Base-by-base conservation (phyloP, 78 protist genomes). In the Trichosphaerium sp. region DNA sequence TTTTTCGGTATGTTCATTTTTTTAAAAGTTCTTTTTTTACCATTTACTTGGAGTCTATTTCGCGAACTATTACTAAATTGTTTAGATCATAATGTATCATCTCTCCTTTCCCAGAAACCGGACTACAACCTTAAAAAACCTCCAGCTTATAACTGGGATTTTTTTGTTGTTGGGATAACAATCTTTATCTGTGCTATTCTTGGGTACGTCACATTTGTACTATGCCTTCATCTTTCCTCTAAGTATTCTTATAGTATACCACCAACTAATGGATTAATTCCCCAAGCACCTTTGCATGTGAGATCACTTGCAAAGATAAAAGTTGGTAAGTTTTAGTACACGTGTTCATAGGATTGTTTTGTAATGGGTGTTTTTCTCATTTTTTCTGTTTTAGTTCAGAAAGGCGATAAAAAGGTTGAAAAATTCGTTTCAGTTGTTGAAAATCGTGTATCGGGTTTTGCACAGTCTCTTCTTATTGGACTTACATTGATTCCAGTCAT, bases 41-140 rank as follows among this genome's bases (percentile, higher is more conserved):
- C n/a, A n/a, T n/a, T n/a, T n/a, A n/a, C n/a, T n/a, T n/a, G n/a
- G n/a, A n/a, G n/a, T n/a, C n/a, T n/a, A n/a, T n/a, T n/a, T n/a
- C n/a, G n/a, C n/a, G n/a, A n/a, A n/a, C n/a, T n/a, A n/a, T n/a
- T n/a, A n/a, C n/a, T n/a, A n/a, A n/a, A n/a, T n/a, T n/a, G n/a
- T n/a, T n/a, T n/a, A n/a, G 69, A 64, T 57, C 69, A 64, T 40
- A 64, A 64, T 42, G 31, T 64, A 26, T n/a, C 60, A 25, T 41
- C 54, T 29, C 1, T 32, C 28, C 69, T 64, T 14, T 4, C 23
- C 14, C 54, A 64, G 32, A 8, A 21, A 23, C 14, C 4, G 3
- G 32, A 28, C 34, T 47, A 38, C 26, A 3, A 15, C 25, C 28
- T 65, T 18, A 1, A 4, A 11, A 65, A 65, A 47, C 32, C n/a